Base-by-base conservation (phyloP, 2,329 filamentous ascomycete genomes). In the Exserohilum turcica region DNA sequence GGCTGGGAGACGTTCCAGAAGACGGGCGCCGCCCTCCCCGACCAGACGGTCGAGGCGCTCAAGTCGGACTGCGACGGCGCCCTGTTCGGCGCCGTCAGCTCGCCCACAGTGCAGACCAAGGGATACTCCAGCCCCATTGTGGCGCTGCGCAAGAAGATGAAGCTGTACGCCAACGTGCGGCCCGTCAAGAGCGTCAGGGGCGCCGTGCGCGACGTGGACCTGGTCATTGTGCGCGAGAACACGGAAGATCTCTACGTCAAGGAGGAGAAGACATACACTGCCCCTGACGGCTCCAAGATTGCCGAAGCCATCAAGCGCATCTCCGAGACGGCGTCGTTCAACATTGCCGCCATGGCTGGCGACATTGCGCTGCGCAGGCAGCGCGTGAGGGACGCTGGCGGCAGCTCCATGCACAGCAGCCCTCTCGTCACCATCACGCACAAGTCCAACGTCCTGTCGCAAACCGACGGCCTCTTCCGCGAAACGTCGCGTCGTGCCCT, bases 281-380 rank as follows among this genome's bases (percentile, higher is more conserved):
- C 84, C 28, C 81, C 87, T 31, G 84, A 90, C 57, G 84, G 90
- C 55, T 82, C 81, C 76, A 92, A 91, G 79, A 89, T 97, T 52
- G 93, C 94, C 60, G 93, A 97, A 80, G 94, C 94, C 40, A 93
- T 97, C 79, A 99, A 99, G 84, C 90, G 93, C 70, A 99, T 99
- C 72, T 91, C 90, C 10, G 87, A 95, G 77, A 87, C 84, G 60
- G 94, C 94, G 16, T 90, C 86, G 8, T 87, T 81, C 75, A 87
- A 94, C 70, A 99, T 99, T 72, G 89, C 92, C 56, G 84, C 87
- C 68, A 97, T 97, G 82, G 94, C 94, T 6, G 94, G 93, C 52
- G 92, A 97, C 70, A 96, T 99, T 74, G 94, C 94, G 12, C 80
- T 95, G 57, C 86, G 92, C 48, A 84, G 94, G 61, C 90, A 96